Evolutionary conservation across 2,329 filamentous ascomycete species (phyloP).

Genomic region (Botrytis galanthina): DNA sequence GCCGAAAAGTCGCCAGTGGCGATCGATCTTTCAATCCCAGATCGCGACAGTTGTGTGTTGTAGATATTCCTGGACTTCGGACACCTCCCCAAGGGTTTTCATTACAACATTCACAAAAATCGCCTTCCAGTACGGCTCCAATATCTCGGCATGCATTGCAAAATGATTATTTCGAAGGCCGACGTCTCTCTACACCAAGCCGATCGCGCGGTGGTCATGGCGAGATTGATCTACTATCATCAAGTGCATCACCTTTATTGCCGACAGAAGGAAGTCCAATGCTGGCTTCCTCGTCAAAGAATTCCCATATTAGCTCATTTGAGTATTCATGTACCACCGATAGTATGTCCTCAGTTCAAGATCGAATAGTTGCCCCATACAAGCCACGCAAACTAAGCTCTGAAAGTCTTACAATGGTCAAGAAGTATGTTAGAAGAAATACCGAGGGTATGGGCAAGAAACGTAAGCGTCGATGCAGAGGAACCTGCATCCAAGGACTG

Average conservation of each 20-base stretch:
- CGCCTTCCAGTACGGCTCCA: neutral
- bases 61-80: neutral
- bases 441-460: constrained; percentile 18
- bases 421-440: constrained; percentile 19
- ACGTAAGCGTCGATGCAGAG: constrained; percentile 13
- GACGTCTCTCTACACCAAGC: neutral
- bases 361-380: constrained; percentile 25
- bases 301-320: constrained; percentile 24
- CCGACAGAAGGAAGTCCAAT: neutral
- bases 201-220: neutral
- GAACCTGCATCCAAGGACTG: constrained; percentile 13
- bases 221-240: neutral
- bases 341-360: constrained; percentile 21
- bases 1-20: neutral
- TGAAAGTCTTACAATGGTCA: constrained; percentile 29
- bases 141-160: neutral
- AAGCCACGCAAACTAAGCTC: constrained; percentile 24
- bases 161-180: neutral
- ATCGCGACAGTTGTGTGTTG: constrained; percentile 1
- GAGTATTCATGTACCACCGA: constrained; percentile 23
- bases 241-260: neutral
- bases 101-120: neutral
- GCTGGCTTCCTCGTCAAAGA: constrained; percentile 15
- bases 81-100: neutral
- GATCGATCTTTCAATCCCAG: constrained; percentile 3